Evolutionary conservation across 768 basidiomycete genomes (phyloP).

Genomic region (Lentinula aciculospora): DNA sequence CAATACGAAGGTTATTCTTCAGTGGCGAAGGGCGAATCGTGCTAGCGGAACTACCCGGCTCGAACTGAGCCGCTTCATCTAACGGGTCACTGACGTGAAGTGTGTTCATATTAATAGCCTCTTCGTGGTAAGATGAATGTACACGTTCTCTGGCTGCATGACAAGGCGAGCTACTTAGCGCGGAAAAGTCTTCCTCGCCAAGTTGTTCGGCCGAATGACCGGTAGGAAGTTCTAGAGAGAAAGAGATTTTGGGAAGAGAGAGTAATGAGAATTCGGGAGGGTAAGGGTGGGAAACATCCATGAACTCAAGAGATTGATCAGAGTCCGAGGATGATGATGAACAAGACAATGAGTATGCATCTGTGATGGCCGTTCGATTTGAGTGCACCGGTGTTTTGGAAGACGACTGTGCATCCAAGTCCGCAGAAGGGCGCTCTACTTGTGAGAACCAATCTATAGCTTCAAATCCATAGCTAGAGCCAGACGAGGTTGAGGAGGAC

Average conservation of each 20-base stretch:
- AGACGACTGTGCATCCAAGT: neutral
- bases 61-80: slow-evolving; percentile 13
- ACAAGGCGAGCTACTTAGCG: neutral
- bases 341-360: neutral
- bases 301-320: neutral
- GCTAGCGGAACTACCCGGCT: slow-evolving; percentile 31
- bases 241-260: neutral
- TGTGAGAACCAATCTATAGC: neutral
- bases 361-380: neutral
- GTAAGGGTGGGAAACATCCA: neutral
- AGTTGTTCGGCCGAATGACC: neutral
- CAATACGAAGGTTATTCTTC: neutral
- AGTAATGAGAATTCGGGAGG: neutral
- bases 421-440: neutral
- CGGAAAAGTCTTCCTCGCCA: neutral
- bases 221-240: neutral
- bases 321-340: neutral
- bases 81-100: neutral
- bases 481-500: neutral
- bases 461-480: neutral
- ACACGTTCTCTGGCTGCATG: neutral
- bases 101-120: neutral
- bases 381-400: neutral
- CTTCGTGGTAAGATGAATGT: neutral
- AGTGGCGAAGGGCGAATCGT: slow-evolving; percentile 12